Percentiles rank a stretch among this genome's conserved stretches.
Conservation (phyloP, 305 asterid species). For the Fraxinus platypoda region DNA sequence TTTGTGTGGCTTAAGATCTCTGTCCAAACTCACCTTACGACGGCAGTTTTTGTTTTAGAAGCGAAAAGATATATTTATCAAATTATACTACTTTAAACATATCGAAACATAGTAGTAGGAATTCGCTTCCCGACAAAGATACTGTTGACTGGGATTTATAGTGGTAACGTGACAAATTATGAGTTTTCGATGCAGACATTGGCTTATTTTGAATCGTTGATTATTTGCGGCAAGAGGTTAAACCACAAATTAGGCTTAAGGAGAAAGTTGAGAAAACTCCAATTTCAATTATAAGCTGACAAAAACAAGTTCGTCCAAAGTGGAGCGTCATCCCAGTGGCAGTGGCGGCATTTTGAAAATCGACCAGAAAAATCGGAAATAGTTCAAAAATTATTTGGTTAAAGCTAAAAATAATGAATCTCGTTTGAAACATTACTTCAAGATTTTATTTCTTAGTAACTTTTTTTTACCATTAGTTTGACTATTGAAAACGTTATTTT, state of each 20-base stretch:
- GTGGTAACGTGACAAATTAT: slow-evolving; percentile 17
- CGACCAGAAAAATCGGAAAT: background rate
- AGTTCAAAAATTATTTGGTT: background rate
- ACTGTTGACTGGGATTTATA: slow-evolving; percentile 17
- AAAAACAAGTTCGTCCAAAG: slow-evolving; percentile 26
- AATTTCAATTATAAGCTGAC: slow-evolving; percentile 14
- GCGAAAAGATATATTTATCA: background rate
- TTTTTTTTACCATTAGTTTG: too few relatives aligned
- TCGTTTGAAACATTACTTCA: too few relatives aligned
- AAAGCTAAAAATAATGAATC: background rate
- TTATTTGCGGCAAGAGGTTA: slow-evolving; percentile 5
- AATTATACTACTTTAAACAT: background rate
- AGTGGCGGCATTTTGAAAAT: background rate
- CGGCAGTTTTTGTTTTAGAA: background rate
- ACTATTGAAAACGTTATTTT: background rate
- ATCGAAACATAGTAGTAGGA: background rate
- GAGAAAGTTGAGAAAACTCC: background rate
- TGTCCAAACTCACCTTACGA: background rate
- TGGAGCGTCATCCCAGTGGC: background rate
- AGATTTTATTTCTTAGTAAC: too few relatives aligned
- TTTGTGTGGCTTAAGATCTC: background rate
- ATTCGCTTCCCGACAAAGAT: background rate
- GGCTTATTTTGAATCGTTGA: background rate
- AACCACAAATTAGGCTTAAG: background rate
- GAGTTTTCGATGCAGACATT: slow-evolving; percentile 22